phyloP scores from a whole-genome alignment of 179 eudicot species.

The Beta corolliflora region DNA sequence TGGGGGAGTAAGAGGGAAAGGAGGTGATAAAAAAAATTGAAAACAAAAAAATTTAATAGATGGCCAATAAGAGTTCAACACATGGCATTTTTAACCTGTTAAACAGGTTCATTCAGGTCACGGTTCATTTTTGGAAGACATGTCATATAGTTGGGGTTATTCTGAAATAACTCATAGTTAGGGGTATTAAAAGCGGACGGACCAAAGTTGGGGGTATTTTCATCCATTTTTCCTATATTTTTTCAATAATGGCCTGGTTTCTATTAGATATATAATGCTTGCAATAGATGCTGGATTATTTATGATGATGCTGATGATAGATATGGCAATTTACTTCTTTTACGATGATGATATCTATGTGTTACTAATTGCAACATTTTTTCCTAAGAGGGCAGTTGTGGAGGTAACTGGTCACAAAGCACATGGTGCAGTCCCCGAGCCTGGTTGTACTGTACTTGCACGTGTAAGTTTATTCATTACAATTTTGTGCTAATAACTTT shows the following conservation, averaged over 20 bases:
- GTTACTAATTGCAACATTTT: neutral
- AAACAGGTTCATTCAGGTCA: too few species aligned
- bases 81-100: too few species aligned
- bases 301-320: neutral
- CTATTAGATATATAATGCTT: neutral
- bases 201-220: too few species aligned
- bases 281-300: neutral
- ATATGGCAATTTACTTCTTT: neutral
- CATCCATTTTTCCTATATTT: too few species aligned
- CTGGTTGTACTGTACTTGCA: constrained; percentile 76
- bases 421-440: constrained; percentile 90
- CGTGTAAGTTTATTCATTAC: constrained; percentile 55
- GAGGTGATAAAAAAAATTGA: too few species aligned
- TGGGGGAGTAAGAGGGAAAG: too few species aligned
- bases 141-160: too few species aligned
- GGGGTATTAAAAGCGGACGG: too few species aligned
- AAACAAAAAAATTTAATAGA: too few species aligned
- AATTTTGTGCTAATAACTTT: neutral
- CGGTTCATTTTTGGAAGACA: too few species aligned
- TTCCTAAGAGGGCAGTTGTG: constrained; percentile 65
- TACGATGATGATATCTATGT: neutral
- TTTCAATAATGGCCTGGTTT: neutral
- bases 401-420: constrained; percentile 94
- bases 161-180: too few species aligned
- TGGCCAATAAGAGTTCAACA: too few species aligned